These are phyloP conservation scores for Saprolegnia parasitica DNA, from an alignment of 352 stramenopile genomes.

Conservation along the genomic window DNA sequence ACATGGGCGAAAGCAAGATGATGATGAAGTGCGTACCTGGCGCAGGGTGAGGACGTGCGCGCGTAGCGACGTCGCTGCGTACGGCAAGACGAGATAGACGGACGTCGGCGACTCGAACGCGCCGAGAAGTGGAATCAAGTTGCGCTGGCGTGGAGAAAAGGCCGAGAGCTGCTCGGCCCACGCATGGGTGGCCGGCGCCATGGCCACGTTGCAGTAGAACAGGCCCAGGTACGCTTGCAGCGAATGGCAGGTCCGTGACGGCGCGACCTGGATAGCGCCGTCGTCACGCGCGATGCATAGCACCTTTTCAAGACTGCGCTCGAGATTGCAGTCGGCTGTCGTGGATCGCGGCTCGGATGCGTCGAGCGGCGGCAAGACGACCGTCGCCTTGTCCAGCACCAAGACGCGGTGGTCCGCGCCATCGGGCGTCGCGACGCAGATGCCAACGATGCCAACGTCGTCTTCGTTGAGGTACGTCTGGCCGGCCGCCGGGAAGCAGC, in stretches of 20 bases:
- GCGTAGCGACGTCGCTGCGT: background rate
- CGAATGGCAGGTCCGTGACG: background rate
- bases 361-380: background rate
- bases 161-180: background rate
- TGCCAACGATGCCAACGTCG: background rate
- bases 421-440: background rate
- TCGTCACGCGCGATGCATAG: background rate
- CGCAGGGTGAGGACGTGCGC: background rate
- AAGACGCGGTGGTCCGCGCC: background rate
- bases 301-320: background rate
- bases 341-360: background rate
- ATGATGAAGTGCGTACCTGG: background rate
- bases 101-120: background rate
- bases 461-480: constrained; percentile 1
- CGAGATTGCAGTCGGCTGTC: background rate
- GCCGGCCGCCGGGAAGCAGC: background rate
- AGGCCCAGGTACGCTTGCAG: background rate
- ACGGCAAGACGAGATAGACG: constrained; percentile 3
- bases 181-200: background rate
- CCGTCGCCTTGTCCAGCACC: background rate
- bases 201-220: background rate
- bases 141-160: background rate
- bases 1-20: background rate
- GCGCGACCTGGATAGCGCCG: background rate
- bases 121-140: constrained; percentile 6